Percentiles rank a stretch among this genome's conserved stretches.
Conservation (phyloP, 2,329 filamentous ascomycete species). For the Juglanconis juglandina region DNA sequence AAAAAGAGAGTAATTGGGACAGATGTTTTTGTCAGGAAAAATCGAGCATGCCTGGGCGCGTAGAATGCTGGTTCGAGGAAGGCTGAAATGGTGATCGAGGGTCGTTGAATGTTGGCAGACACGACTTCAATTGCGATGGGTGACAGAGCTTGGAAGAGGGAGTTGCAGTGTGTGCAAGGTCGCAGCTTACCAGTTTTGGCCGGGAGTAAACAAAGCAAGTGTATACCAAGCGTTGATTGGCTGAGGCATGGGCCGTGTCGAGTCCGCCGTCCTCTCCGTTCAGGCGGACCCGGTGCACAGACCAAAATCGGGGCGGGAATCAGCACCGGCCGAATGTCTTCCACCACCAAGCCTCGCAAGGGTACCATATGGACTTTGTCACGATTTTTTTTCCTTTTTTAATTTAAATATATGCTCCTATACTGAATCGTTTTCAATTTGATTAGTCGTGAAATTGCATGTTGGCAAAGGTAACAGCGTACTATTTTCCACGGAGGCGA, state of each 20-base stretch:
- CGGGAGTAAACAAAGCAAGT: constrained; percentile 4
- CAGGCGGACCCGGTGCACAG: background rate
- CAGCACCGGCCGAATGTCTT: background rate
- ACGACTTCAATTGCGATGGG: background rate
- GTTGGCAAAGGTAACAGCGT: too few species aligned
- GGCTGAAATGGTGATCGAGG: background rate
- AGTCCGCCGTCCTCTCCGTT: background rate
- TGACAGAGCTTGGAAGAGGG: background rate
- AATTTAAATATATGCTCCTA: too few species aligned
- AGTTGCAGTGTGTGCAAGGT: background rate
- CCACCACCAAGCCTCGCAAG: background rate
- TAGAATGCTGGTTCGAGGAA: background rate
- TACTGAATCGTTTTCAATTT: too few species aligned
- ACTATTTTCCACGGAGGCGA: too few species aligned
- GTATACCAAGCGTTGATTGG: background rate
- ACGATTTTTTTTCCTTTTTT: too few species aligned
- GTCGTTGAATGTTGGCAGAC: background rate
- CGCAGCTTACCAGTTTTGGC: constrained; percentile 3
- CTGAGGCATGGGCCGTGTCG: background rate
- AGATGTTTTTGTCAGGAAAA: background rate
- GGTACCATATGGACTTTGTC: too few species aligned
- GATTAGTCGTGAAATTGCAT: too few species aligned
- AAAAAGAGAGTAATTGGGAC: background rate
- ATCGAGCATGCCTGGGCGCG: constrained; percentile 13
- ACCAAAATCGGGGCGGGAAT: background rate